A percentile compares a stretch with the other conserved stretches of the same genome.
These are phyloP conservation scores for Xylaria sp. DNA, from an alignment of 2,329 filamentous ascomycete genomes.

Conservation along the genomic window DNA sequence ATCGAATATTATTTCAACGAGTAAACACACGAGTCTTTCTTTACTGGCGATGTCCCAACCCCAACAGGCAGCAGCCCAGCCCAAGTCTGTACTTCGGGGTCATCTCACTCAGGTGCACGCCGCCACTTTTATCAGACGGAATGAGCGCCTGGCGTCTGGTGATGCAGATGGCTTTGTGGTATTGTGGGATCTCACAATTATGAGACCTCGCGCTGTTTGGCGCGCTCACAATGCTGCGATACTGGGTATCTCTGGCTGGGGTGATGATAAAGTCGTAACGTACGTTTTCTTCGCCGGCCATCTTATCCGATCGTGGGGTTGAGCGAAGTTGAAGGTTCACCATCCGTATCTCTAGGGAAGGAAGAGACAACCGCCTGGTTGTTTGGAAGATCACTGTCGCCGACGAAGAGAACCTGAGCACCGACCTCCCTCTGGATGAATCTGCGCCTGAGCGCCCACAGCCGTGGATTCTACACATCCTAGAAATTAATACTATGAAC, in stretches of 20 bases:
- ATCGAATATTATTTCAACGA: neutral
- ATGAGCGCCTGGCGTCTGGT: slow-evolving; percentile 82
- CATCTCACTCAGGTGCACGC: slow-evolving; percentile 85
- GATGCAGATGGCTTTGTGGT: slow-evolving; percentile 92
- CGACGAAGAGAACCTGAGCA: slow-evolving; percentile 74
- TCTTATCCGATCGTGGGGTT: neutral
- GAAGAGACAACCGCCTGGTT: slow-evolving; percentile 85
- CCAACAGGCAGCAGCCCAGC: slow-evolving; percentile 53
- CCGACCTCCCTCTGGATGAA: slow-evolving; percentile 75
- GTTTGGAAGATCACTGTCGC: slow-evolving; percentile 79
- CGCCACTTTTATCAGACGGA: slow-evolving; percentile 76
- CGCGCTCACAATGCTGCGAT: slow-evolving; percentile 82
- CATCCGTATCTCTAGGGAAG: slow-evolving; percentile 70
- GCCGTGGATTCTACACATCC: slow-evolving; percentile 86
- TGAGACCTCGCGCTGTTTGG: slow-evolving; percentile 87
- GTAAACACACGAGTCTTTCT: slow-evolving; percentile 1
- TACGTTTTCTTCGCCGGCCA: slow-evolving; percentile 60
- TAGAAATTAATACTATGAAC: slow-evolving; percentile 93
- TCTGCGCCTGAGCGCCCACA: slow-evolving; percentile 62
- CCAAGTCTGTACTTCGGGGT: slow-evolving; percentile 79
- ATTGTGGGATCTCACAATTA: slow-evolving; percentile 84
- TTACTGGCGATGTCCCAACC: slow-evolving; percentile 43
- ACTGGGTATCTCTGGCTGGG: slow-evolving; percentile 79
- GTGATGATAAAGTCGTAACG: slow-evolving; percentile 81
- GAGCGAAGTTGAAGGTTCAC: slow-evolving; percentile 23